Evolutionary conservation across 202 grass and related monocot species (phyloP).

Genomic region (Saccharum hybrid): DNA sequence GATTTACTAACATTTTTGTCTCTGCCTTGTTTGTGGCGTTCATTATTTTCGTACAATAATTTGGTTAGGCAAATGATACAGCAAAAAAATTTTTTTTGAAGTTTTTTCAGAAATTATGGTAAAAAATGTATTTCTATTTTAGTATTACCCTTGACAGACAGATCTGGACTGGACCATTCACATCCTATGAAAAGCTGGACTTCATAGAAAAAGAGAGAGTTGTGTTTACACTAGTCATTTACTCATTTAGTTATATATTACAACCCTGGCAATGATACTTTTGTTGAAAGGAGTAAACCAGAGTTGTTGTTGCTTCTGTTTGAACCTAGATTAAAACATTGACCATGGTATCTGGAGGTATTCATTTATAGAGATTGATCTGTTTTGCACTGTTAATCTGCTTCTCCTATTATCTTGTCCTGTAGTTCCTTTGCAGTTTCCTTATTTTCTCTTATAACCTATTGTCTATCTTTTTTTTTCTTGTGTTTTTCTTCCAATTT

Average conservation of each 20-base stretch:
- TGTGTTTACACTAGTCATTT: background rate
- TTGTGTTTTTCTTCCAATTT: conserved; percentile 5
- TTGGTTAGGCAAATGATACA: background rate
- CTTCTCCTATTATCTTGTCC: background rate
- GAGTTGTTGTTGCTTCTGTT: background rate
- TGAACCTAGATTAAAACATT: background rate
- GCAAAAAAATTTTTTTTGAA: background rate
- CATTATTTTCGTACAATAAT: background rate
- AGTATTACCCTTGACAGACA: background rate
- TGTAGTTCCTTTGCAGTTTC: background rate
- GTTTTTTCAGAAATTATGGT: conserved; percentile 25
- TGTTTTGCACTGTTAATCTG: conserved; percentile 13
- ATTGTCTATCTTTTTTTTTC: conserved; percentile 26
- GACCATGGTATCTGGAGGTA: background rate
- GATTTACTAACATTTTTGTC: conserved; percentile 4
- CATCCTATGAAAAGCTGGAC: background rate
- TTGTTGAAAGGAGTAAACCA: background rate
- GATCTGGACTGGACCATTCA: background rate
- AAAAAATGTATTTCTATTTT: conserved; percentile 30
- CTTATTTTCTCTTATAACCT: background rate
- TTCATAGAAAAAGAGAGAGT: background rate
- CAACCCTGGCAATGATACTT: conserved; percentile 23
- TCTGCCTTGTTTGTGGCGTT: background rate
- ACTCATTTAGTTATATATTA: background rate
- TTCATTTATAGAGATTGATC: background rate